A percentile compares a stretch with the other conserved stretches of the same genome.
Evolutionary conservation across 1,139 yeast species (phyloP).

Genomic region (Blastobotrys apis): DNA sequence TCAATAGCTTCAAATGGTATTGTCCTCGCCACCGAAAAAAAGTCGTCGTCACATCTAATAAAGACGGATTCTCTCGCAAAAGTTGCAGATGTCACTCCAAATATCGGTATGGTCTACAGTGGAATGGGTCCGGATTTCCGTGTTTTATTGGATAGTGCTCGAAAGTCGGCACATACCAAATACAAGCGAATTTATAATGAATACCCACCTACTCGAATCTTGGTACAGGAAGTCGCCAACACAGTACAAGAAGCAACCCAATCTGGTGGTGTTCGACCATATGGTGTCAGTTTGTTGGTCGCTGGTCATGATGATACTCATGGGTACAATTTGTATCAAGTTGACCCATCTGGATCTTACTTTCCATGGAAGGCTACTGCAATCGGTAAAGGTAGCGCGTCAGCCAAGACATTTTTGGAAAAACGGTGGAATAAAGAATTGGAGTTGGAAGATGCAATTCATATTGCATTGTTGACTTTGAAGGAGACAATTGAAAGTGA

Average conservation of each 20-base stretch:
- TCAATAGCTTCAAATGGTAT: constrained; percentile 79
- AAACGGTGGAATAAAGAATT: constrained; percentile 97
- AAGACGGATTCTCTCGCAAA: constrained; percentile 73
- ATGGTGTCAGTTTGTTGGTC: constrained; percentile 88
- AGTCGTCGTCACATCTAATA: constrained; percentile 73
- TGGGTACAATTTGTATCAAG: constrained; percentile 86
- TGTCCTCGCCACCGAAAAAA: constrained; percentile 94
- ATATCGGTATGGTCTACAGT: constrained; percentile 92
- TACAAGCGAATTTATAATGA: constrained; percentile 93
- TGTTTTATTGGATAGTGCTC: constrained; percentile 86
- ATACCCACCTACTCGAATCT: constrained; percentile 91
- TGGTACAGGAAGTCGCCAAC: constrained; percentile 92
- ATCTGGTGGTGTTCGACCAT: constrained; percentile 97
- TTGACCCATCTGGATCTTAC: constrained; percentile 96
- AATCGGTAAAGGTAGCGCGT: constrained; percentile 89
- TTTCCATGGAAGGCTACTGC: constrained; percentile 99
- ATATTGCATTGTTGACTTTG: constrained; percentile 87
- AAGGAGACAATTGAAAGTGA: constrained; percentile 98
- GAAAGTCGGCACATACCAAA: constrained; percentile 88
- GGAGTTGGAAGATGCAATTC: constrained; percentile 97
- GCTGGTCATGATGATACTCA: constrained; percentile 89
- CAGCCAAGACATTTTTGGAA: constrained; percentile 94
- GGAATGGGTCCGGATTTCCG: constrained; percentile 99
- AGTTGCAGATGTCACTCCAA: constrained; percentile 83
- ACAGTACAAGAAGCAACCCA: constrained; percentile 98